phyloP scores from a whole-genome alignment of 2,329 filamentous ascomycete genomes.

The Stachybotrys echinatus region DNA sequence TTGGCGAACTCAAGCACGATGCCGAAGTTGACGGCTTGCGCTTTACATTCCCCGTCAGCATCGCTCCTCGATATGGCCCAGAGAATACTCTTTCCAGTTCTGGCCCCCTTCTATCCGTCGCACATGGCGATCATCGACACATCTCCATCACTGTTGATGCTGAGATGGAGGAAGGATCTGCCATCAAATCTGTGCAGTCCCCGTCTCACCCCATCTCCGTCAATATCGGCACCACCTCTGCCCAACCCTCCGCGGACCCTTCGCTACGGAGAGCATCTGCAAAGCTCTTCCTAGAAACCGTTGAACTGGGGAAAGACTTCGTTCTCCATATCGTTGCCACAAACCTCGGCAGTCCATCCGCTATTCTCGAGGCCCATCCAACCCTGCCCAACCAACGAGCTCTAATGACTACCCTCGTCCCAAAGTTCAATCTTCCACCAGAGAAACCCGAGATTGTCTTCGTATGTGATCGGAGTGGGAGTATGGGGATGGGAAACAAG shows the following conservation, averaged over 20 bases:
- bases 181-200: conserved; percentile 55
- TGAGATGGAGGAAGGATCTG: conserved; percentile 30
- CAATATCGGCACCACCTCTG: conserved; percentile 51
- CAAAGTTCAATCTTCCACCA: conserved; percentile 58
- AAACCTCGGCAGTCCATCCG: conserved; percentile 54
- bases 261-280: conserved; percentile 57
- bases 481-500: conserved; percentile 54
- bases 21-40: conserved; percentile 61
- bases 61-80: conserved; percentile 61
- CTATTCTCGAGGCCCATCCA: conserved; percentile 62
- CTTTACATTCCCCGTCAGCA: conserved; percentile 62
- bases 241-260: conserved; percentile 37
- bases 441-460: conserved; percentile 62
- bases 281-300: conserved; percentile 45
- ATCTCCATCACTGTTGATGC: background rate
- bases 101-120: too few relatives aligned
- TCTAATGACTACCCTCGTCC: conserved; percentile 66
- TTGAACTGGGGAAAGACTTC: conserved; percentile 59
- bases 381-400: conserved; percentile 56
- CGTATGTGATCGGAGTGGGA: conserved; percentile 66
- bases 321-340: conserved; percentile 59
- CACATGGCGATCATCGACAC: background rate
- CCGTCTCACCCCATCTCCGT: conserved; percentile 64
- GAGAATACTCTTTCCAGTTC: background rate
- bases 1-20: conserved; percentile 69